These are phyloP conservation scores for Ganoderma lingzhi DNA, from an alignment of 1,284 basidiomycete species.

Conservation along the genomic window DNA sequence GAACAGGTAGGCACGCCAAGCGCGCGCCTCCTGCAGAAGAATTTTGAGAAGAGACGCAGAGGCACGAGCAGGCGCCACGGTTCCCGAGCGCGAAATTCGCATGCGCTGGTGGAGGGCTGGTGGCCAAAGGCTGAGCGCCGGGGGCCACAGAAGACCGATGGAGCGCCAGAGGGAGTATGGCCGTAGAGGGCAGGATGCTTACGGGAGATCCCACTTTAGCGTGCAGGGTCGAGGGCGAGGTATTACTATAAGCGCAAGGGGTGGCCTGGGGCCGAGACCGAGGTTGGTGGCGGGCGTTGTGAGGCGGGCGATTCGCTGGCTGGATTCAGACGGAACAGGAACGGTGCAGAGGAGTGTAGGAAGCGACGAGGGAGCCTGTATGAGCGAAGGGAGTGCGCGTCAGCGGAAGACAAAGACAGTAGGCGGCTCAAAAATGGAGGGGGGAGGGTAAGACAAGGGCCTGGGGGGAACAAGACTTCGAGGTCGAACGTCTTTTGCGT, in stretches of 20 bases:
- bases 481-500: background rate
- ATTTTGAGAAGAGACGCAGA: background rate
- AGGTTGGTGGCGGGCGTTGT: background rate
- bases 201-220: slow-evolving; percentile 5
- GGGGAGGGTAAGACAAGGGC: background rate
- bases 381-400: background rate
- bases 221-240: slow-evolving; percentile 10
- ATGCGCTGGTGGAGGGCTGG: background rate
- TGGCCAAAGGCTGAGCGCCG: background rate
- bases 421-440: background rate
- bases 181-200: slow-evolving; percentile 6
- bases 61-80: background rate
- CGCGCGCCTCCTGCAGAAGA: background rate
- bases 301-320: slow-evolving; percentile 6
- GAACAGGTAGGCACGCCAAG: background rate
- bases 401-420: background rate
- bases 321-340: background rate
- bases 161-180: background rate
- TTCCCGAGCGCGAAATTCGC: background rate
- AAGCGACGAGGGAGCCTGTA: background rate
- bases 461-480: background rate
- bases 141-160: background rate
- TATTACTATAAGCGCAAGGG: background rate
- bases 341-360: background rate
- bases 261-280: background rate